phyloP scores from a whole-genome alignment of 768 basidiomycete genomes.

The Suillus cothurnatus region DNA sequence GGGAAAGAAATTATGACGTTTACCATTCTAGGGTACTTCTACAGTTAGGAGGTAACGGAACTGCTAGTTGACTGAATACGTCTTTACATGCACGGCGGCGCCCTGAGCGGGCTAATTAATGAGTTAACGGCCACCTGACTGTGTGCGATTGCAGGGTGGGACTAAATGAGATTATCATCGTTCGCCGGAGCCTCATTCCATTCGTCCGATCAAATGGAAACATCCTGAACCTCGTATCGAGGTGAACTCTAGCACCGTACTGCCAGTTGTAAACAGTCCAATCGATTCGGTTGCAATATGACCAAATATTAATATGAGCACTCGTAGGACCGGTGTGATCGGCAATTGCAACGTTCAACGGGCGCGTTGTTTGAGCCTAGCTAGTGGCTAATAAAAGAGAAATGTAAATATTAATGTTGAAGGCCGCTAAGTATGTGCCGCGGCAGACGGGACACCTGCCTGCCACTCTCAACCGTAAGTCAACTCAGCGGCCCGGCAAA shows the following conservation, averaged over 20 bases:
- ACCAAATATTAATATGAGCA: too few relatives aligned
- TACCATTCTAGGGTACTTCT: constrained; percentile 2
- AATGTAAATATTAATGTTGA: too few relatives aligned
- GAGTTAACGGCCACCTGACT: constrained; percentile 3
- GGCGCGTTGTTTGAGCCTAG: not conserved
- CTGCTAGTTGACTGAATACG: not conserved
- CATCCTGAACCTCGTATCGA: not conserved
- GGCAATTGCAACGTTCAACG: not conserved
- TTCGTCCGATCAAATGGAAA: constrained; percentile 15
- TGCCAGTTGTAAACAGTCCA: constrained; percentile 4
- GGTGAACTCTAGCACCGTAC: not conserved
- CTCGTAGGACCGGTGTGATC: not conserved
- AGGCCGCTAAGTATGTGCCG: not conserved
- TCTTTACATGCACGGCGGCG: not conserved
- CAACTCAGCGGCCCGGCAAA: constrained; percentile 21
- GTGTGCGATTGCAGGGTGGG: not conserved
- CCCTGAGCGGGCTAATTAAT: not conserved
- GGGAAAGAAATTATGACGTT: not conserved
- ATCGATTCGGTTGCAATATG: not conserved
- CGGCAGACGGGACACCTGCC: not conserved
- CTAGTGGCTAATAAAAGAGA: not conserved
- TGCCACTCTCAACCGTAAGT: not conserved
- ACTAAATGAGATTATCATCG: not conserved
- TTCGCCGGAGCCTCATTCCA: not conserved
- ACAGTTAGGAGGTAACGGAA: constrained; percentile 6